Percentiles rank a stretch among this genome's conserved stretches.
These are phyloP conservation scores for Phytophthora melonis DNA, from an alignment of 352 stramenopile species.

Conservation along the genomic window DNA sequence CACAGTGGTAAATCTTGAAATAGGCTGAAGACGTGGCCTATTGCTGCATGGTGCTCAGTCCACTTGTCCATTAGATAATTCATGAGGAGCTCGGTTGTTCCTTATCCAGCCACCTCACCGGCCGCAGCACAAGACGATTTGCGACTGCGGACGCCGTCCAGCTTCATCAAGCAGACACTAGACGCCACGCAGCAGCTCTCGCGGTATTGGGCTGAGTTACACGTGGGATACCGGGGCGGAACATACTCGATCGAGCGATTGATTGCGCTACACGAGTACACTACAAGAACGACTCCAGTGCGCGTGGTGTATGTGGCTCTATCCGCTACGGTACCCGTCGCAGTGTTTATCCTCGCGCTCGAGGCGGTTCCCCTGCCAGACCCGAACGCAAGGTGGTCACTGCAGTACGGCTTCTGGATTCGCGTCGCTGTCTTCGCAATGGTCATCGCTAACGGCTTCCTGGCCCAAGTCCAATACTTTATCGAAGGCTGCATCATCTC, in stretches of 20 bases:
- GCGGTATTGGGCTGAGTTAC: not conserved
- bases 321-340: constrained; percentile 9
- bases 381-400: constrained; percentile 10
- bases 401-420: constrained; percentile 29
- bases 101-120: not conserved
- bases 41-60: not conserved
- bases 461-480: constrained; percentile 10
- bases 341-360: constrained; percentile 14
- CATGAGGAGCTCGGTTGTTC: not conserved
- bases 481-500: constrained; percentile 10
- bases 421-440: constrained; percentile 18
- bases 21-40: not conserved
- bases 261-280: constrained; percentile 31
- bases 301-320: constrained; percentile 18
- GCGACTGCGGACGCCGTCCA: not conserved
- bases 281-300: constrained; percentile 6
- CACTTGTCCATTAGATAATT: not conserved
- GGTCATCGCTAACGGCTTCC: not conserved
- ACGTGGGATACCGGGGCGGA: constrained; percentile 13
- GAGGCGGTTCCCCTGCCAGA: constrained; percentile 28
- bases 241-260: constrained; percentile 41
- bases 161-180: not conserved
- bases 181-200: not conserved
- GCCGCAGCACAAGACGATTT: not conserved
- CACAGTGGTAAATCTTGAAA: not conserved